Evolutionary conservation across 306 rosid genomes (phyloP).

Genomic region (Quercus rubra): DNA sequence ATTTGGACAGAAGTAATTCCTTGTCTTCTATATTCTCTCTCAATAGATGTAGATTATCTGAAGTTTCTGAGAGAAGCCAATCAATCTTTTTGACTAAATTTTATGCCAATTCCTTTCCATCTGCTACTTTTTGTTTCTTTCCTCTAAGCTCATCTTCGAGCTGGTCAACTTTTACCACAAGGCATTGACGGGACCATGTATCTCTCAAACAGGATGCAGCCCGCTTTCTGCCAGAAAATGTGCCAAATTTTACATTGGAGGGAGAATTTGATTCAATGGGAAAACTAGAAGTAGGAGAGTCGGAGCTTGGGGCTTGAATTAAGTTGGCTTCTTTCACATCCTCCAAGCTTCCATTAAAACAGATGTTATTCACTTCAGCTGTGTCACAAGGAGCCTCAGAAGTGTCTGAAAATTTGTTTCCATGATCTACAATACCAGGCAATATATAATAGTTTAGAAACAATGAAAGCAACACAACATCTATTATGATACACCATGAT

Average conservation of each 20-base stretch:
- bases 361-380: slow-evolving; percentile 28
- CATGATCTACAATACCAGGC: slow-evolving; percentile 39
- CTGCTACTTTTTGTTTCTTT: no score
- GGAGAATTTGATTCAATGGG: slow-evolving; percentile 34
- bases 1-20: no score
- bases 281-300: slow-evolving; percentile 31
- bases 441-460: slow-evolving; percentile 13
- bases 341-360: slow-evolving; percentile 21
- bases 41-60: no score
- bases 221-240: slow-evolving; percentile 51
- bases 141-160: no score
- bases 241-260: slow-evolving; percentile 32
- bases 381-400: slow-evolving; percentile 27
- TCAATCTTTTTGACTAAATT: no score
- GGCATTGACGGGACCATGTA: slow-evolving; percentile 67
- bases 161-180: no score
- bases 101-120: no score
- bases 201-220: slow-evolving; percentile 72
- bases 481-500: background rate
- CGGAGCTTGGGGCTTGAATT: slow-evolving; percentile 19
- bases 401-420: slow-evolving; percentile 33
- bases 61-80: no score
- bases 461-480: background rate
- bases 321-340: slow-evolving; percentile 28
- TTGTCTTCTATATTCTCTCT: no score